These are phyloP conservation scores for Globisporangium ultimum DNA, from an alignment of 352 stramenopile species.

Conservation along the genomic window DNA sequence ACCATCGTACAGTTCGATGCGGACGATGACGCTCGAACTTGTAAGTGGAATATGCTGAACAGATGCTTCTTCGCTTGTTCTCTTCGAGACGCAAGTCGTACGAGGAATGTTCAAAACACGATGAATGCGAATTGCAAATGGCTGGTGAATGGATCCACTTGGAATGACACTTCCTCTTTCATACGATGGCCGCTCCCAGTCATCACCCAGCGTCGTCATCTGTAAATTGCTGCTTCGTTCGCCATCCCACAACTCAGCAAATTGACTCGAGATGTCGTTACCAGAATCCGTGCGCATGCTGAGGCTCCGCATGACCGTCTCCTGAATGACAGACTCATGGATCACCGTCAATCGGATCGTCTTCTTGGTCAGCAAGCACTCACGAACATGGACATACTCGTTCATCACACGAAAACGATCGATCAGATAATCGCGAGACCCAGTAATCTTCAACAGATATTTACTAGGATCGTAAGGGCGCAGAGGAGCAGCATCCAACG, in stretches of 20 bases:
- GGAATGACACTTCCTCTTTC: slow-evolving; percentile 31
- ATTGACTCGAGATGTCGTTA: slow-evolving; percentile 52
- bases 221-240: slow-evolving; percentile 57
- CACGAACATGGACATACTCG: slow-evolving; percentile 86
- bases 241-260: slow-evolving; percentile 54
- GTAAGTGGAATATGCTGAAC: slow-evolving; percentile 44
- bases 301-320: slow-evolving; percentile 73
- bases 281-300: slow-evolving; percentile 50
- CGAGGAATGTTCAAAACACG: slow-evolving; percentile 83
- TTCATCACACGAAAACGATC: slow-evolving; percentile 80
- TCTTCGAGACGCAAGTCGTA: slow-evolving; percentile 58
- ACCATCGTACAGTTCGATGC: slow-evolving; percentile 76
- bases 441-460: slow-evolving; percentile 84
- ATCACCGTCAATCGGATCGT: slow-evolving; percentile 81
- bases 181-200: slow-evolving; percentile 54
- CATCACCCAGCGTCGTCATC: slow-evolving; percentile 71
- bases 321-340: slow-evolving; percentile 84
- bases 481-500: slow-evolving; percentile 68
- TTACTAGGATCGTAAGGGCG: slow-evolving; percentile 75
- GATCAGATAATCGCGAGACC: slow-evolving; percentile 85
- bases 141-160: slow-evolving; percentile 57
- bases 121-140: slow-evolving; percentile 67
- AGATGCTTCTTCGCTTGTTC: slow-evolving; percentile 63
- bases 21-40: slow-evolving; percentile 67
- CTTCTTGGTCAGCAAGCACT: slow-evolving; percentile 85